Evolutionary conservation across 805 yeast genomes (phyloP).

Genomic region (Barnettozyma sp.): DNA sequence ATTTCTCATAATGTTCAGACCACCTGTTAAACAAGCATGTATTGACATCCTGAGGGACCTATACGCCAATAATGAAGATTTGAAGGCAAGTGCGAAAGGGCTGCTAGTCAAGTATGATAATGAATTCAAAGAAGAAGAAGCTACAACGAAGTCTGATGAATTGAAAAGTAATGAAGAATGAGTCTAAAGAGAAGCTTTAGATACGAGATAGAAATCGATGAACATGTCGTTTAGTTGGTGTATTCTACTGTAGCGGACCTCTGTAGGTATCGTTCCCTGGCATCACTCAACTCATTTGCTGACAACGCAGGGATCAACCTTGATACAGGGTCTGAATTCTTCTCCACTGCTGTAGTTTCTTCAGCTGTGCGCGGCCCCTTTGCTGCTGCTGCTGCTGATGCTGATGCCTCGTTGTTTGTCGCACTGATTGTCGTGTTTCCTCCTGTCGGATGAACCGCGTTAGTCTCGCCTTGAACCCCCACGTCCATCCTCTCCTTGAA

Average conservation of each 20-base stretch:
- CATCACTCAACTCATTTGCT: constrained; percentile 10
- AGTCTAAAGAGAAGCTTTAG: too few relatives aligned
- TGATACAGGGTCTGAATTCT: constrained; percentile 5
- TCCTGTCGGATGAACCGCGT: neutral
- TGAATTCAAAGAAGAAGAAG: constrained; percentile 10
- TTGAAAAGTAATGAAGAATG: neutral
- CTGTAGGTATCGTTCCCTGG: constrained; percentile 15
- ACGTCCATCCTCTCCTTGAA: constrained; percentile 18
- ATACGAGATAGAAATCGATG: too few relatives aligned
- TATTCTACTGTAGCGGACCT: too few relatives aligned
- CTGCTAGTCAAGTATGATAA: constrained; percentile 40
- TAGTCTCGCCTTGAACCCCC: constrained; percentile 1
- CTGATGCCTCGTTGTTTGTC: too few relatives aligned
- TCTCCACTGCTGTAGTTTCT: neutral
- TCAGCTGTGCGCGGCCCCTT: constrained; percentile 8
- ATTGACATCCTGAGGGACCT: constrained; percentile 42
- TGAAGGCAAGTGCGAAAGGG: constrained; percentile 39
- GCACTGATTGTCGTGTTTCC: too few relatives aligned
- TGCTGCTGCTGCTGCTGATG: constrained; percentile 9
- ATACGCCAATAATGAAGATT: constrained; percentile 41
- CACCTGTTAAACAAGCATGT: constrained; percentile 62
- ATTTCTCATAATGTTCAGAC: constrained; percentile 81
- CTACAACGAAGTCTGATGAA: neutral
- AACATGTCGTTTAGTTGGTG: too few relatives aligned
- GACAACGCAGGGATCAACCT: constrained; percentile 18